These are phyloP conservation scores for Pleomassaria siparia DNA, from an alignment of 2,329 filamentous ascomycete species.

Conservation along the genomic window DNA sequence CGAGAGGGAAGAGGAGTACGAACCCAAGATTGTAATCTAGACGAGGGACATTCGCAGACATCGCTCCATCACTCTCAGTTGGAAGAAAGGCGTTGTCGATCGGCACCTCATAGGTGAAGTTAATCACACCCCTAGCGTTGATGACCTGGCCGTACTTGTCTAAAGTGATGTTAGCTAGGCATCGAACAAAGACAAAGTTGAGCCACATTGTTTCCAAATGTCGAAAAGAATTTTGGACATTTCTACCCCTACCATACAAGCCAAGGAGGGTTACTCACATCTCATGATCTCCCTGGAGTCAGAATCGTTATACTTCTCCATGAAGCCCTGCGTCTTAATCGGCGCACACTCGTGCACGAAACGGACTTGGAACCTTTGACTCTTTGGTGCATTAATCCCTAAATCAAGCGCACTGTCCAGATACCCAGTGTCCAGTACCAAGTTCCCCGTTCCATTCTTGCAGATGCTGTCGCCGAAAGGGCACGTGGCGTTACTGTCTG, in stretches of 20 bases:
- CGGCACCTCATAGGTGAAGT: conserved; percentile 9
- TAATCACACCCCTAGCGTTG: conserved; percentile 3
- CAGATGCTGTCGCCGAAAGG: conserved; percentile 24
- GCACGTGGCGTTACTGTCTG: conserved; percentile 14
- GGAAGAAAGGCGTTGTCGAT: conserved; percentile 8
- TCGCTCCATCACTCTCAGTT: conserved; percentile 9
- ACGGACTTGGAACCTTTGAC: conserved; percentile 23
- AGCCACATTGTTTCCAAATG: no score
- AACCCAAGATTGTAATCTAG: conserved; percentile 12
- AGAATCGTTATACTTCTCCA: not conserved
- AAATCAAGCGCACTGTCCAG: conserved; percentile 24
- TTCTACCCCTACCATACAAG: no score
- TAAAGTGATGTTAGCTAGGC: no score
- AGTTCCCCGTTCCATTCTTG: conserved; percentile 10
- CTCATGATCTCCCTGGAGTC: not conserved
- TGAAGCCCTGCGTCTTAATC: conserved; percentile 18
- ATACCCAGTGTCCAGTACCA: conserved; percentile 25
- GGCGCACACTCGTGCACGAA: conserved; percentile 25
- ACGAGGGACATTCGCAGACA: conserved; percentile 7
- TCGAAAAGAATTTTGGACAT: no score
- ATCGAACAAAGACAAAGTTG: no score
- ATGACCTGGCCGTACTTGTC: conserved; percentile 3
- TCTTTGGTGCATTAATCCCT: conserved; percentile 23
- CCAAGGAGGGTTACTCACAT: no score
- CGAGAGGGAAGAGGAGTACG: not conserved